Base-by-base conservation (phyloP, 2,329 filamentous ascomycete species). In the Colletotrichum navitas region DNA sequence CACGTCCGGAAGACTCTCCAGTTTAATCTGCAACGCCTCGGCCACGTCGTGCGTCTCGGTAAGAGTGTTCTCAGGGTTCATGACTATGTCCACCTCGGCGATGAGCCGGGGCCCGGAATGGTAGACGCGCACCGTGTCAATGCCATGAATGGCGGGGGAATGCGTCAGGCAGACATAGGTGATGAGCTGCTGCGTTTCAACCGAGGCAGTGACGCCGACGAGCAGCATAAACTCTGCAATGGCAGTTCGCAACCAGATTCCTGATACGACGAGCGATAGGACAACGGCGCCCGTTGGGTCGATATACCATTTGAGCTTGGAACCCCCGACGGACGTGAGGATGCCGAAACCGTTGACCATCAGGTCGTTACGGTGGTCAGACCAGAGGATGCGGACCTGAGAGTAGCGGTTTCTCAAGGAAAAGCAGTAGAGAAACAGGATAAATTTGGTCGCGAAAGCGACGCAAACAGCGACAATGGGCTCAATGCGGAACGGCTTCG, bases 111-210 rank as follows among this genome's bases (percentile, higher is more conserved):
- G 90, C 0, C 95, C 95, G 5, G 91, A 93, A 81, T 98, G 95
- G 83, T 97, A 98, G 1, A 95, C 94, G 63, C 95, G 90, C 5
- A 98, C 95, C 3, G 96, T 98, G 81, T 98, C 96, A 79, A 98
- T 97, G 76, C 93, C 93, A 65, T 86, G 87, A 78, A 98, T 94
- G 52, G 87, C 82, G 0, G 92, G 89, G 49, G 93, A 95, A 83
- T 98, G 96, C n/a, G 95, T 98, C 85, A 98, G 91, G 86, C 93
- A 94, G 77, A 97, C 93, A 82, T 99, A 98, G 0, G 95, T 98
- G 79, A 98, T 97, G 75, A 97, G 90, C 82, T 97, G 95, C 81
- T 97, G 91, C 79, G 91, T 95, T 77, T 94, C 89, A 18, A 94
- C 93, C 64, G 94, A 91, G 2, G 95, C 95, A 0, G 93, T 93